Evolutionary conservation across 2,329 filamentous ascomycete genomes (phyloP).

Genomic region (Sporothrix phasma): DNA sequence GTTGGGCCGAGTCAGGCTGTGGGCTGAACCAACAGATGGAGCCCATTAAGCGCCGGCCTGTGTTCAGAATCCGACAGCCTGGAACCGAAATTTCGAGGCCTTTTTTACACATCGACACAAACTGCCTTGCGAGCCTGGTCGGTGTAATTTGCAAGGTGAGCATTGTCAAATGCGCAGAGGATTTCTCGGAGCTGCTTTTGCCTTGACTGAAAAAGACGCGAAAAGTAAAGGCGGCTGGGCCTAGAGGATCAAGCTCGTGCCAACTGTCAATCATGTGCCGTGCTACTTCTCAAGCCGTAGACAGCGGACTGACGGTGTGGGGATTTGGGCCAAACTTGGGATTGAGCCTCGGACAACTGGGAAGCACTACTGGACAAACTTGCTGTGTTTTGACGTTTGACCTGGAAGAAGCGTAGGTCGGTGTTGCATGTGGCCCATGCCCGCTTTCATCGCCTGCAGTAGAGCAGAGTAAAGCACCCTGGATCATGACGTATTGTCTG

Average conservation of each 20-base stretch:
- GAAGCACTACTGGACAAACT: background rate
- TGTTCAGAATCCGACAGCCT: conserved; percentile 14
- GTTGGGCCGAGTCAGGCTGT: conserved; percentile 16
- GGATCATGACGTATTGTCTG: no score
- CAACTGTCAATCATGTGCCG: conserved; percentile 13
- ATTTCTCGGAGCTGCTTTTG: background rate
- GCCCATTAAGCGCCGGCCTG: conserved; percentile 17
- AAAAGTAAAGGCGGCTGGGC: no score
- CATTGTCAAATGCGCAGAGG: background rate
- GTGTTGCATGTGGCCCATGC: no score
- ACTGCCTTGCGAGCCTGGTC: background rate
- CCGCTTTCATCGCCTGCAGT: no score
- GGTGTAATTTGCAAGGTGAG: background rate
- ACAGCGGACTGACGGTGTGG: background rate
- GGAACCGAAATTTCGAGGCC: conserved; percentile 17
- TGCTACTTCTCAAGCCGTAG: background rate
- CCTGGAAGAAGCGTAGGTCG: no score
- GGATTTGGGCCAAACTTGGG: background rate
- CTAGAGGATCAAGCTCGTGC: conserved; percentile 10
- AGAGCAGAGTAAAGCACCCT: no score
- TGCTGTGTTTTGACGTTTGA: no score
- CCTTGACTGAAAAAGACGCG: background rate
- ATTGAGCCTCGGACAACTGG: background rate
- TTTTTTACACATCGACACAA: background rate
- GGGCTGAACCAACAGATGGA: conserved; percentile 11